phyloP scores from a whole-genome alignment of 2,329 filamentous ascomycete genomes.

The Drechslerella coelobrocha region DNA sequence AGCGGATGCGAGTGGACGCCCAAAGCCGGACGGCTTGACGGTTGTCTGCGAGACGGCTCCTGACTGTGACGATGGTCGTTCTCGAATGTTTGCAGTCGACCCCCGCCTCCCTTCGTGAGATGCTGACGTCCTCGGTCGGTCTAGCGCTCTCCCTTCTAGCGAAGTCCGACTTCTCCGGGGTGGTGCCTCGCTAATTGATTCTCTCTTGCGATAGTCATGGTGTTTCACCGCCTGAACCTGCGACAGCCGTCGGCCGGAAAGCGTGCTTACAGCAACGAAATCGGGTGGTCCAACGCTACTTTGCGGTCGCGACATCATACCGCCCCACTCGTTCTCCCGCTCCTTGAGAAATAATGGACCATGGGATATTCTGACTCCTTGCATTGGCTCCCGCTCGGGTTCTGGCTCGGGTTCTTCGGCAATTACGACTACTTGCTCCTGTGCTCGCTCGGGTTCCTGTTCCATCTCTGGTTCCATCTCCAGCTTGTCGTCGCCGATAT shows the following conservation, averaged over 20 bases:
- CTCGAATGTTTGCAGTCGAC: neutral
- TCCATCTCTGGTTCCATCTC: neutral
- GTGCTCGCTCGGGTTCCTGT: too few relatives aligned
- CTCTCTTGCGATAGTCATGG: neutral
- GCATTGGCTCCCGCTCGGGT: neutral
- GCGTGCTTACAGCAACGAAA: too few relatives aligned
- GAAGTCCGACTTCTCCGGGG: neutral
- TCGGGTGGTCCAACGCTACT: neutral
- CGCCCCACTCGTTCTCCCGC: neutral
- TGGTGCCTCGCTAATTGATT: neutral
- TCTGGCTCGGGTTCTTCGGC: too few relatives aligned
- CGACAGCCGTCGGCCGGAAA: neutral
- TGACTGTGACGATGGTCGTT: neutral
- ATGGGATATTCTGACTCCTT: neutral
- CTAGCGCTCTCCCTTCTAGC: neutral
- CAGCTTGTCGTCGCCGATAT: neutral
- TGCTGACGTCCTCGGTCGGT: neutral
- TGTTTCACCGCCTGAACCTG: neutral
- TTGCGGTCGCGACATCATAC: neutral
- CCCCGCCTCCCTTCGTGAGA: neutral
- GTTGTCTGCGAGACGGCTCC: slow-evolving; percentile 16
- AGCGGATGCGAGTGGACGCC: slow-evolving; percentile 31
- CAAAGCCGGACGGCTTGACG: slow-evolving; percentile 28
- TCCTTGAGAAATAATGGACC: neutral
- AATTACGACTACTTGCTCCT: too few relatives aligned